A percentile compares a stretch with the other conserved stretches of the same genome.
Evolutionary conservation across 2,329 filamentous ascomycete genomes (phyloP).

Genomic region (Trichocomaceae sp.): DNA sequence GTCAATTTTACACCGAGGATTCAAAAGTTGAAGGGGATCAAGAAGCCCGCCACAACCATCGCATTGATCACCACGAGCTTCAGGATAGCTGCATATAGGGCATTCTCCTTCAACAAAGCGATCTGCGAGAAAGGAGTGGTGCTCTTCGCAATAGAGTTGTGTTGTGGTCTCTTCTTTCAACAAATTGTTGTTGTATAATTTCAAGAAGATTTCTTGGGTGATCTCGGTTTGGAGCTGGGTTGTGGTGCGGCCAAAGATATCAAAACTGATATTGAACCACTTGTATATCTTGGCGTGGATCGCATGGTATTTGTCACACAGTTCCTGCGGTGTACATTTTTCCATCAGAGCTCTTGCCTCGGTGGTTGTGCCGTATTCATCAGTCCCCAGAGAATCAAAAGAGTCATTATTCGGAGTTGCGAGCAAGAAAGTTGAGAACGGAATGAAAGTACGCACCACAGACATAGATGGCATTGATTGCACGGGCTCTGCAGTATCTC

Average conservation of each 20-base stretch:
- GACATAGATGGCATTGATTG: constrained; percentile 46
- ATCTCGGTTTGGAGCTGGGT: constrained; percentile 52
- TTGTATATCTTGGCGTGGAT: constrained; percentile 48
- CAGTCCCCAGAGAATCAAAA: constrained; percentile 21
- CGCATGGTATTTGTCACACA: constrained; percentile 49
- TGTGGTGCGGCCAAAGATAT: constrained; percentile 48
- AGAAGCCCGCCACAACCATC: no score
- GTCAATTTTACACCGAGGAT: no score
- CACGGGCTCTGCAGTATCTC: constrained; percentile 44
- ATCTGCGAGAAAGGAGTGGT: constrained; percentile 38
- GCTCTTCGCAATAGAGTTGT: constrained; percentile 47
- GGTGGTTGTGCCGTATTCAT: constrained; percentile 50
- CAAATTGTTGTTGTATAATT: no score
- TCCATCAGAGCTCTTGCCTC: constrained; percentile 51
- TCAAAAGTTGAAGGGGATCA: constrained; percentile 21
- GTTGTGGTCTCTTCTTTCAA: no score
- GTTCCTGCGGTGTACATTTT: constrained; percentile 43
- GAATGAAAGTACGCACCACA: constrained; percentile 34
- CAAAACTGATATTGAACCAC: constrained; percentile 51
- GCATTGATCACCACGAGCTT: neutral
- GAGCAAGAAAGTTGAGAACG: neutral
- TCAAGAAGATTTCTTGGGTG: no score
- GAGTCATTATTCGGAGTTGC: neutral
- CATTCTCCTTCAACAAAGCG: constrained; percentile 50
- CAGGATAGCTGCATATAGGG: constrained; percentile 19